Evolutionary conservation across 257 asterid species (phyloP).

Genomic region (Salvia hispanica): DNA sequence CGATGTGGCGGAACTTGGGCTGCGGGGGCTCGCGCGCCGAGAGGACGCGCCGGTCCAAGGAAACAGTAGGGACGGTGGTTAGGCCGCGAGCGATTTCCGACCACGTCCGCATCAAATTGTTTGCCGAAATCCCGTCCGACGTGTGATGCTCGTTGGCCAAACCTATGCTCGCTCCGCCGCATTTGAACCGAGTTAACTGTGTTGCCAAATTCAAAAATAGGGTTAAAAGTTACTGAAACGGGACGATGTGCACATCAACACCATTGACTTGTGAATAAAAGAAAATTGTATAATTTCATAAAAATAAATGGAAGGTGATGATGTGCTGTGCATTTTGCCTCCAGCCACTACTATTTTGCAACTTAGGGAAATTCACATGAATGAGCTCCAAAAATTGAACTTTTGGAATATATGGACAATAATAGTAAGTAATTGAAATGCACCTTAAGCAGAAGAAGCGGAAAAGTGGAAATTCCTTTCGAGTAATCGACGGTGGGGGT

Average conservation of each 20-base stretch:
- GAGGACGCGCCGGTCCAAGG: conserved; percentile 63
- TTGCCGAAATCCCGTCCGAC: conserved; percentile 67
- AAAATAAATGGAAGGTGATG: no score
- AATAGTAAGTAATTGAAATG: no score
- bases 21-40: conserved; percentile 62
- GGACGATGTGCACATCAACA: no score
- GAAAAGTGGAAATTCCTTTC: not conserved
- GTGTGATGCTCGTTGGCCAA: conserved; percentile 61
- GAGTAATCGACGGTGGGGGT: conserved; percentile 1
- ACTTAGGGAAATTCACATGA: no score
- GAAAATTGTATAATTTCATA: no score
- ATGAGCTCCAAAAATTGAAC: no score
- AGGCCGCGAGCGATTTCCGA: conserved; percentile 65
- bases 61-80: conserved; percentile 35
- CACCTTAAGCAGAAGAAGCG: not conserved
- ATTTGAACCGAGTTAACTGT: conserved; percentile 75
- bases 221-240: no score
- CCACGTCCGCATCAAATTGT: conserved; percentile 76
- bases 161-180: conserved; percentile 79
- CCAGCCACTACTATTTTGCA: no score
- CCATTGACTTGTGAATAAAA: no score
- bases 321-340: no score
- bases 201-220: no score
- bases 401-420: no score
- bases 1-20: conserved; percentile 63